These are phyloP conservation scores for Corymbia calophylla DNA, from an alignment of 441 rosid genomes.

Conservation along the genomic window DNA sequence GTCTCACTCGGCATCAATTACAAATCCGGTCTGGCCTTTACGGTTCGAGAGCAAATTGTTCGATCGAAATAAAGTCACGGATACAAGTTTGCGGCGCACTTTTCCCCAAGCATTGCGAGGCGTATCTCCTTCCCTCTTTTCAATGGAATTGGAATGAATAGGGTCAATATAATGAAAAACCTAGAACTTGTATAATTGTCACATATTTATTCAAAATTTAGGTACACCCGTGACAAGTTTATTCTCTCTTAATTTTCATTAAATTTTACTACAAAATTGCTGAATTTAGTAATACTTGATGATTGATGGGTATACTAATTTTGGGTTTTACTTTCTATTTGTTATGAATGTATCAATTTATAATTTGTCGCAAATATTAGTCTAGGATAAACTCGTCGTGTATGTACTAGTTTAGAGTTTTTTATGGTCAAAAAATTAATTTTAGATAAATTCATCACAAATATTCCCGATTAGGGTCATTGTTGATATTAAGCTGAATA, in stretches of 20 bases:
- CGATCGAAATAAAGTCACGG: background rate
- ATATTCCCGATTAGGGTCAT: too few species aligned
- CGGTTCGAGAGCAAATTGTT: background rate
- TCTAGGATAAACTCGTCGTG: fast-evolving
- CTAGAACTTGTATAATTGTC: fast-evolving
- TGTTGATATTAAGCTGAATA: too few species aligned
- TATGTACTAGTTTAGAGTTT: fast-evolving
- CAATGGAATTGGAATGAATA: background rate
- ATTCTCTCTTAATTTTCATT: fast-evolving
- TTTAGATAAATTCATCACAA: background rate
- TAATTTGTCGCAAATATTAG: fast-evolving
- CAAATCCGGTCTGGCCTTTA: background rate
- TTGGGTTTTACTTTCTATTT: fast-evolving
- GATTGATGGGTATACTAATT: fast-evolving
- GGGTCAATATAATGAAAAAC: fast-evolving
- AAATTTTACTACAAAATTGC: fast-evolving
- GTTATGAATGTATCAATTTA: fast-evolving
- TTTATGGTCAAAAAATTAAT: too few species aligned
- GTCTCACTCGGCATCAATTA: fast-evolving
- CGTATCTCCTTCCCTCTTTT: background rate
- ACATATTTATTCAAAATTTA: too few species aligned
- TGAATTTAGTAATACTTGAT: fast-evolving
- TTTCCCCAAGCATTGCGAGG: background rate
- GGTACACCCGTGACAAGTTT: fast-evolving
- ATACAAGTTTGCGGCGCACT: background rate